These are phyloP conservation scores for Seiridium cupressi DNA, from an alignment of 2,329 filamentous ascomycete genomes.

Conservation along the genomic window DNA sequence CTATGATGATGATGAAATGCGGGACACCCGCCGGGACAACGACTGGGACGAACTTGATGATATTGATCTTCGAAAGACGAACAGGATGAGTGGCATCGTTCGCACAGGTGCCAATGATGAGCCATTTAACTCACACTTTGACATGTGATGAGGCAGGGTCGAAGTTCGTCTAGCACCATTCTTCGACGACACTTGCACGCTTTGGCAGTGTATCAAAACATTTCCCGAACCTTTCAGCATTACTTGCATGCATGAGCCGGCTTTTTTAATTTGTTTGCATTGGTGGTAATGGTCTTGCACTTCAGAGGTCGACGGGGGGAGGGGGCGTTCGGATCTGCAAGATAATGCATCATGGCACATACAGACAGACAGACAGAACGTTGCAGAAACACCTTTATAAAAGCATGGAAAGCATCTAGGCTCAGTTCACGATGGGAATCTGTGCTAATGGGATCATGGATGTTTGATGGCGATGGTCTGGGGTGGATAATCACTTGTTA, in stretches of 20 bases:
- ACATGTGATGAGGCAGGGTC: conserved; percentile 46
- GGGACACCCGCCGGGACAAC: conserved; percentile 49
- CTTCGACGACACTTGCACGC: neutral
- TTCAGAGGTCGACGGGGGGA: conserved; percentile 20
- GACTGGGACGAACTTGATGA: conserved; percentile 61
- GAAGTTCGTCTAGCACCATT: neutral
- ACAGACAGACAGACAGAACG: conserved; percentile 18
- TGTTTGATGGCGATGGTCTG: neutral
- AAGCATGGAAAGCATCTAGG: neutral
- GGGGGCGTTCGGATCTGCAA: conserved; percentile 28
- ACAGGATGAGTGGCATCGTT: conserved; percentile 64
- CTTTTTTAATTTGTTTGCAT: conserved; percentile 26
- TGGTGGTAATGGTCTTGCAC: conserved; percentile 18
- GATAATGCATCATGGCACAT: conserved; percentile 26
- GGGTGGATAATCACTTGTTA: too few species aligned
- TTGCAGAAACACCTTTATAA: conserved; percentile 3
- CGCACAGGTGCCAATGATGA: conserved; percentile 58
- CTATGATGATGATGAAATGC: conserved; percentile 59
- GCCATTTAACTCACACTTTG: conserved; percentile 63
- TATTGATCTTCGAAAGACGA: conserved; percentile 47
- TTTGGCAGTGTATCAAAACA: conserved; percentile 4
- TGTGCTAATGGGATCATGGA: neutral
- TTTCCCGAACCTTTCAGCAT: conserved; percentile 4
- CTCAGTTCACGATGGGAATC: neutral
- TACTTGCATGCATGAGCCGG: conserved; percentile 30